Evolutionary conservation across 805 yeast species (phyloP).

Genomic region (Candida vaughaniae): DNA sequence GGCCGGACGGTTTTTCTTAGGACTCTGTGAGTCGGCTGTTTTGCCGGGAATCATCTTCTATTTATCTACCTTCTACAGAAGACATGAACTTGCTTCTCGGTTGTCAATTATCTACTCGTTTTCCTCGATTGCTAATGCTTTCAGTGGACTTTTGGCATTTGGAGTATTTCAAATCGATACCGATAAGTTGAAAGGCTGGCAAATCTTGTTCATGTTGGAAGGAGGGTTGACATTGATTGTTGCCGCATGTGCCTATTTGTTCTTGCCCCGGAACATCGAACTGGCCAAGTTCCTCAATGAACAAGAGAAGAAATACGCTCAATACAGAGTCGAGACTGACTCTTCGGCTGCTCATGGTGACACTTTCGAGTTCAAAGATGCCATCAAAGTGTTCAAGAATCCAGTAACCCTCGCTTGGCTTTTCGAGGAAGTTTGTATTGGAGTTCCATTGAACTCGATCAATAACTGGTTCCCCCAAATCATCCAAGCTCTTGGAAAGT

Average conservation of each 20-base stretch:
- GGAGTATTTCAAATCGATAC: slow-evolving; percentile 39
- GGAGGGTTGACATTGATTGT: slow-evolving; percentile 40
- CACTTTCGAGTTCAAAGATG: slow-evolving; percentile 37
- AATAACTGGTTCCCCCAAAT: slow-evolving; percentile 52
- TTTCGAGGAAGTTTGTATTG: slow-evolving; percentile 43
- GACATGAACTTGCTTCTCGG: slow-evolving; percentile 36
- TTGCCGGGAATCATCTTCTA: slow-evolving; percentile 40
- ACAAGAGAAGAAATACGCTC: slow-evolving; percentile 40
- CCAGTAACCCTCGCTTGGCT: slow-evolving; percentile 48
- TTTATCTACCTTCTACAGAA: slow-evolving; percentile 35
- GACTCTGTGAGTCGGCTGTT: slow-evolving; percentile 36
- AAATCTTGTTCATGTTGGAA: slow-evolving; percentile 46
- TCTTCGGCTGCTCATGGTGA: slow-evolving; percentile 41
- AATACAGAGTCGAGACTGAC: slow-evolving; percentile 42
- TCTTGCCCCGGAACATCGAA: slow-evolving; percentile 38
- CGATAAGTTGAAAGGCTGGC: slow-evolving; percentile 45
- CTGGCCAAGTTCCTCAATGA: slow-evolving; percentile 36
- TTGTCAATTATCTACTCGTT: slow-evolving; percentile 38
- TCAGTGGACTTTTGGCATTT: slow-evolving; percentile 34
- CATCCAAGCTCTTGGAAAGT: slow-evolving; percentile 35
- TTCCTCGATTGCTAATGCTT: slow-evolving; percentile 33
- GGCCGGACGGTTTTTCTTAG: slow-evolving; percentile 39
- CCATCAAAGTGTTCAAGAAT: slow-evolving; percentile 43
- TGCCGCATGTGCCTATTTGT: slow-evolving; percentile 29
- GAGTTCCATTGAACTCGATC: slow-evolving; percentile 50